A percentile compares a stretch with the other conserved stretches of the same genome.
phyloP scores from a whole-genome alignment of 2,329 filamentous ascomycete species.

The Geosmithia putterillii region DNA sequence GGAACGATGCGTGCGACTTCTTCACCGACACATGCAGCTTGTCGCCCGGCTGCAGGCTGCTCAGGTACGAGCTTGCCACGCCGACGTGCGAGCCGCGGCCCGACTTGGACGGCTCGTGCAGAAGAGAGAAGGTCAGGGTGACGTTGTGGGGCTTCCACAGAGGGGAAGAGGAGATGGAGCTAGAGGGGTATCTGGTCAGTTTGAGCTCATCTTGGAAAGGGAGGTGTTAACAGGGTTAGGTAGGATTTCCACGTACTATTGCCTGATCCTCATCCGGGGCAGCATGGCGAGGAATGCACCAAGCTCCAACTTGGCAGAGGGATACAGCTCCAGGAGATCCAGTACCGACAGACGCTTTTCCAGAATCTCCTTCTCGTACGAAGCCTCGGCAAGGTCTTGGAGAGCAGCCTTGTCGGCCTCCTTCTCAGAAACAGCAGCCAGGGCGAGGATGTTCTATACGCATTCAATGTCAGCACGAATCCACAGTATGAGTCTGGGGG shows the following conservation, averaged over 20 bases:
- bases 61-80: slow-evolving; percentile 46
- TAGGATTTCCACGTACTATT: slow-evolving; percentile 13
- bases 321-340: slow-evolving; percentile 48
- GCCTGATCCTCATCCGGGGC: slow-evolving; percentile 41
- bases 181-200: slow-evolving; percentile 4
- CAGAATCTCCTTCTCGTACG: slow-evolving; percentile 25
- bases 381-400: slow-evolving; percentile 20
- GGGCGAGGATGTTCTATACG: slow-evolving; percentile 16
- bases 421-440: slow-evolving; percentile 15
- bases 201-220: background rate
- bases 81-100: slow-evolving; percentile 34
- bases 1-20: slow-evolving; percentile 23
- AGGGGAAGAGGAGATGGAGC: slow-evolving; percentile 58
- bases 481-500: background rate
- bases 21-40: slow-evolving; percentile 32
- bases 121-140: slow-evolving; percentile 52
- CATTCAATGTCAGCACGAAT: background rate
- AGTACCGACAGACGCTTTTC: slow-evolving; percentile 41
- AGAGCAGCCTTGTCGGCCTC: slow-evolving; percentile 18
- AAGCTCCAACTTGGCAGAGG: slow-evolving; percentile 39
- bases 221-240: background rate
- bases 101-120: slow-evolving; percentile 37
- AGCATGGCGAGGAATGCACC: slow-evolving; percentile 50
- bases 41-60: slow-evolving; percentile 26
- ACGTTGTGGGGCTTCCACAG: slow-evolving; percentile 39